Conservation (phyloP, 2,329 filamentous ascomycete genomes). For the Alternaria sp. region DNA sequence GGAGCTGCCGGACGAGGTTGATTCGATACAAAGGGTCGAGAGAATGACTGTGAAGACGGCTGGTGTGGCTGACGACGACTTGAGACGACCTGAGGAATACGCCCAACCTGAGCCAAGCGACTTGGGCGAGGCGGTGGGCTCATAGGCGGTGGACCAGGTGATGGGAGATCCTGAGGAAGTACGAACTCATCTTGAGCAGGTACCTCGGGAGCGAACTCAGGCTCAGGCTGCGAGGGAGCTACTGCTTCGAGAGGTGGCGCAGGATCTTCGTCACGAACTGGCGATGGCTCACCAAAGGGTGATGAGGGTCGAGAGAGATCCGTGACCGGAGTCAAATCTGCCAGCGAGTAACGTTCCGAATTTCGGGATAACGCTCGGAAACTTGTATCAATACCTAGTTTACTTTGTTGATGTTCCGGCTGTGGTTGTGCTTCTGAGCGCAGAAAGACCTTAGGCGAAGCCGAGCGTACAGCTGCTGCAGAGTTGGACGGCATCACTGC, state of each 20-base stretch:
- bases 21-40: slow-evolving; percentile 73
- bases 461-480: slow-evolving; percentile 37
- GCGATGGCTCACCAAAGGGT: slow-evolving; percentile 32
- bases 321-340: slow-evolving; percentile 45
- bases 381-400: slow-evolving; percentile 34
- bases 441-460: slow-evolving; percentile 50
- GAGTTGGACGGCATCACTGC: slow-evolving; percentile 43
- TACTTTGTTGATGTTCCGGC: slow-evolving; percentile 22
- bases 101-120: slow-evolving; percentile 80
- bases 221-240: neutral
- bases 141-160: slow-evolving; percentile 36
- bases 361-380: slow-evolving; percentile 16
- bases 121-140: slow-evolving; percentile 61
- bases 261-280: slow-evolving; percentile 16
- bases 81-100: slow-evolving; percentile 84
- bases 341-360: slow-evolving; percentile 28
- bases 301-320: slow-evolving; percentile 47
- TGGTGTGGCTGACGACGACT: slow-evolving; percentile 69
- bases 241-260: neutral
- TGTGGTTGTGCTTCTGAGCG: slow-evolving; percentile 31
- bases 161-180: slow-evolving; percentile 28
- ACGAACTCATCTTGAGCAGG: slow-evolving; percentile 12
- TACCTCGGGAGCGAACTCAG: neutral
- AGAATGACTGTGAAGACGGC: slow-evolving; percentile 81
- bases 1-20: slow-evolving; percentile 52